phyloP scores from a whole-genome alignment of 331 rosid genomes.

The Malus hybrid region DNA sequence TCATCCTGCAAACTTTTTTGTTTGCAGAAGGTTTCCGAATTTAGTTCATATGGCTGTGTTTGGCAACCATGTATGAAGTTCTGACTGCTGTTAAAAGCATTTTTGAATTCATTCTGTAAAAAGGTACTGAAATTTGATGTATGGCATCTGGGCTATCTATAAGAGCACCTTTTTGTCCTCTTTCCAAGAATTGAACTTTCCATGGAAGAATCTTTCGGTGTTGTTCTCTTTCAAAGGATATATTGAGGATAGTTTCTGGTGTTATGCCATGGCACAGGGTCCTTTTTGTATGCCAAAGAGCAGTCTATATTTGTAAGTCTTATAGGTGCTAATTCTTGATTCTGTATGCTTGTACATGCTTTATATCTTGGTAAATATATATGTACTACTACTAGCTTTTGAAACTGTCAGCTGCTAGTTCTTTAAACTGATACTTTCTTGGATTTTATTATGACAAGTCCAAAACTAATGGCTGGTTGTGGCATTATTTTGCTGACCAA shows the following conservation, averaged over 20 bases:
- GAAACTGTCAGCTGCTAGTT: background rate
- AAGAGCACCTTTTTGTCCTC: background rate
- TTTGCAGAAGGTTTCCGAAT: background rate
- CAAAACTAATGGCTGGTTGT: background rate
- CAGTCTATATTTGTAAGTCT: background rate
- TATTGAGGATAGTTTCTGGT: background rate
- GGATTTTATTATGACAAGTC: background rate
- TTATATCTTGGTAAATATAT: background rate
- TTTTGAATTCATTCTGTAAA: background rate
- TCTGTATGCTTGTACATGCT: background rate
- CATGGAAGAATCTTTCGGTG: background rate
- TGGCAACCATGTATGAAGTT: background rate
- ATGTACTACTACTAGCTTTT: background rate
- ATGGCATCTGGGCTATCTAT: background rate
- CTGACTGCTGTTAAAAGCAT: background rate
- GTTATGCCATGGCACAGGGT: background rate
- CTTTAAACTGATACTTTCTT: background rate
- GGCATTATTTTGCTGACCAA: background rate
- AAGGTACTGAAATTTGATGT: background rate
- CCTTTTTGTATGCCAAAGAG: background rate
- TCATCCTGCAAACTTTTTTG: background rate
- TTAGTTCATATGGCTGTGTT: background rate
- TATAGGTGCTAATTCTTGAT: background rate
- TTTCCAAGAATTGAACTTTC: slow-evolving; percentile 3
- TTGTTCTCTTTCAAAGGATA: background rate